These are phyloP conservation scores for Populus ilicifolia DNA, from an alignment of 345 rosid genomes.

Conservation along the genomic window DNA sequence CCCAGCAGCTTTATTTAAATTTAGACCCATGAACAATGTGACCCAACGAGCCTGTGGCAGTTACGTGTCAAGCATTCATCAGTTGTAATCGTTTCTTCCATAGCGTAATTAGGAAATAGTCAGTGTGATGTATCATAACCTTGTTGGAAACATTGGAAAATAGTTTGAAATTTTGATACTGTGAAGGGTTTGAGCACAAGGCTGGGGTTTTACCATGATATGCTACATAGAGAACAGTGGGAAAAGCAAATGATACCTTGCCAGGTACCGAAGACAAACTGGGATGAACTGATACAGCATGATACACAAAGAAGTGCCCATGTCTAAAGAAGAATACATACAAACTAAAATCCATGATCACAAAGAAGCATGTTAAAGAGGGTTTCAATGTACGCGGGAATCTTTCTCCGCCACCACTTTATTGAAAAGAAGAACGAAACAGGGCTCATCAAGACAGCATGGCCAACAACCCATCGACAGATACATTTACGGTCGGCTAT, in stretches of 20 bases:
- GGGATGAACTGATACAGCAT: too few species aligned
- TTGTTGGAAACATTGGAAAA: background rate
- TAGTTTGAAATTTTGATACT: background rate
- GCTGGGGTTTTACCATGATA: background rate
- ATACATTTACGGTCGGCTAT: constrained; percentile 5
- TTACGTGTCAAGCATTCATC: too few species aligned
- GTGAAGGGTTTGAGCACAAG: background rate
- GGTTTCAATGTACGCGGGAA: background rate
- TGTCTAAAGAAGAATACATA: background rate
- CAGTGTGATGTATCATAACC: too few species aligned
- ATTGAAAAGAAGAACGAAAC: constrained; percentile 11
- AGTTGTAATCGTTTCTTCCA: too few species aligned
- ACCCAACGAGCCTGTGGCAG: background rate
- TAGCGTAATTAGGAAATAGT: too few species aligned
- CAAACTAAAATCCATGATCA: constrained; percentile 3
- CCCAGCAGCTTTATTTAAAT: too few species aligned
- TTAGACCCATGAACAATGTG: background rate
- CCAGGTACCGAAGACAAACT: too few species aligned
- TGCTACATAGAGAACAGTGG: background rate
- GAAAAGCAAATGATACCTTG: too few species aligned
- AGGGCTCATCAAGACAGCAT: background rate
- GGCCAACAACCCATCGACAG: background rate
- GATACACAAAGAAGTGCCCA: background rate
- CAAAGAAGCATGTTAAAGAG: background rate
- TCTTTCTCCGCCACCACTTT: constrained; percentile 11